Evolutionary conservation across 2,329 filamentous ascomycete species (phyloP), one percentile per base, ranked within the genome.

Genomic region (Aspergillus aculeatus): DNA sequence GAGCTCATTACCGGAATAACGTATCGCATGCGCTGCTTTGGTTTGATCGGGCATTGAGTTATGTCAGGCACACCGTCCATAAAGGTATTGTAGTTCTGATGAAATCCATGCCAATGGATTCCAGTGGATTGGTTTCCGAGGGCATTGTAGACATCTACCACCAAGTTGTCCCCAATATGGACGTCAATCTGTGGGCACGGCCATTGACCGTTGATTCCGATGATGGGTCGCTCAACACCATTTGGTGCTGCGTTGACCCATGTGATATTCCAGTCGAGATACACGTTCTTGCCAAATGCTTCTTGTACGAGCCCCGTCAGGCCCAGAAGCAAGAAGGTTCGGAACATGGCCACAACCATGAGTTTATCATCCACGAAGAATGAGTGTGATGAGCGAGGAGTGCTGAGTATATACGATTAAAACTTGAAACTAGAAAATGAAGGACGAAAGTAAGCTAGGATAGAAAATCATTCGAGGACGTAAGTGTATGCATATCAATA

Each of bases 51-150:
- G 64, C 90, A 93, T 70, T 93, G 90, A 0, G 87, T 85, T 23
- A 89, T 86, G 52, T 81, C 81, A 2, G 77, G 75, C 0, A 87
- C 82, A 0, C 91, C 90, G 72, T 94, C 90, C 87, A 92, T 92
- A 53, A 87, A 79, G 10, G 80, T 83, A 0, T 84, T 87, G 23
- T 85, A 86, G 63, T 88, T 88, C 80, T 87, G 84, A 74, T 82
- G 89, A 10, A 92, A 71, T 47, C 89, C 90, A 70, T 92, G 90
- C 70, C 89, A 93, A 60, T 80, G 78, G 26, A 80, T 69, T n/a
- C 67, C 71, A 7, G 73, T 75, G 3, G 71, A 71, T 59, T 76
- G 66, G 35, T 78, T 75, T 21, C 74, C 75, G 12, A 78, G 66
- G 4, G 65, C 64, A 41, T 78, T 78, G 60, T 75, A 69, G n/a